Base-by-base conservation (phyloP, 1,284 basidiomycete species). In the Trametes versicolor region DNA sequence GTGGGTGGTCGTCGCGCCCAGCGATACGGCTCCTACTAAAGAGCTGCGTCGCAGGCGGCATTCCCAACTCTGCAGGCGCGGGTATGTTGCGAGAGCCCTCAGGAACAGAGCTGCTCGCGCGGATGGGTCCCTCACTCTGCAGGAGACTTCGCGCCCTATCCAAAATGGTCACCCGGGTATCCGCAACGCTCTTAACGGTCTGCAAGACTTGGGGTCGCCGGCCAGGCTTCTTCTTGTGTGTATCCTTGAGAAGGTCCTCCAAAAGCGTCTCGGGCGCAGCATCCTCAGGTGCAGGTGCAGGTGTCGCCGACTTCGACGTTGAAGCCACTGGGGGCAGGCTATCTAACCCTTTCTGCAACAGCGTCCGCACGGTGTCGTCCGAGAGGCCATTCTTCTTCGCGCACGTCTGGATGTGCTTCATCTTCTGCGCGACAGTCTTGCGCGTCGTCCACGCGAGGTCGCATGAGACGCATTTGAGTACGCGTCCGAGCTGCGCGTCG, bases 401-500 rank as follows among this genome's bases (percentile, higher is more conserved):
- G 73, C 93, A 95, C 1, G 81, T 76, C 56, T 82, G 81, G 25
- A 95, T 85, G 72, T 95, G 93, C 2, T 80, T 73, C 70, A 85
- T 75, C 74, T 94, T 94, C 68, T 90, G 84, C 13, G 76, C 68
- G 19, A 78, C 77, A 7, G 84, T 83, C 74, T 95, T 95, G 57
- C 84, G 80, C 8, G 83, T 76, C 2, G 90, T 93, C 92, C 92
- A 95, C 0, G 76, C 75, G 12, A 83, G 73, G 43, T 87, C 83
- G 71, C 93, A 95, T 52, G 83, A 82, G 50, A 93, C 81, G 69
- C 92, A 94, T 69, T 80, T 86, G 13, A 77, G 73, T 1, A 94
- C 72, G 21, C 72, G 80, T 2, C 73, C 73, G 13, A 93, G 73
- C 27, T 88, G 79, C 1, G 75, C 57, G 43, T 85, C 81, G 0